Base-by-base conservation (phyloP, 176 grass and related monocot genomes). In the Tillandsia leiboldiana region DNA sequence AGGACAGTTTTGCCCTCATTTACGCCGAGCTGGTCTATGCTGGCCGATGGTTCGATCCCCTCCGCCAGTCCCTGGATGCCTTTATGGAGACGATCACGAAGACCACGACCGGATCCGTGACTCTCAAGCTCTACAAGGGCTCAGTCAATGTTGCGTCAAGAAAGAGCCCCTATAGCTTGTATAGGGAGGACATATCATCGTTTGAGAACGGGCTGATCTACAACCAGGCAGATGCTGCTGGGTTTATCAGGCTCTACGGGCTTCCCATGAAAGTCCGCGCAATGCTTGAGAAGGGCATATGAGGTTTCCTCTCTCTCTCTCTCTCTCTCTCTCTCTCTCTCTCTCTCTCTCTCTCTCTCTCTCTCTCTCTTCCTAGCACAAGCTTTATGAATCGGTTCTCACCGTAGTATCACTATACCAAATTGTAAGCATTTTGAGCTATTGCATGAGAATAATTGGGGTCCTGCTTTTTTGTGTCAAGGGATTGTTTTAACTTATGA, bases 141-240 rank as follows among this genome's bases (percentile, higher is more conserved):
- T 90, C 89, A 0, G 75, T 88, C 22, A 90, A 49, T 0, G 77
- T 93, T 0, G 54, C 82, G 1, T 87, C 86, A 12, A 57, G 89
- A 18, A 90, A 73, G 71, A 93, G 94, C 73, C 77, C 86, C 8
- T 75, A 83, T 61, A 99, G 94, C 80, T 68, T 99, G 66, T 99
- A 99, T 80, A 85, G 89, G 86, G 84, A 85, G 20, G 94, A 97
- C 57, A 97, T 97, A 56, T 89, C 89, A 0, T 92, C 93, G 0
- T 97, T 97, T 53, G 93, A 97, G 84, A 97, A 86, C 0, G 93
- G 86, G 12, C 58, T 79, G 73, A 92, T 92, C 17, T 97, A 92
- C 57, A 87, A 97, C 72, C 89, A 97, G 70, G 89, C 71, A 54
- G 86, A 92, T 23, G 86, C 86, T 0, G 89, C 86, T 27, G 89